Evolutionary conservation across 2,329 filamentous ascomycete species (phyloP).

Genomic region (Penicillium sp.): DNA sequence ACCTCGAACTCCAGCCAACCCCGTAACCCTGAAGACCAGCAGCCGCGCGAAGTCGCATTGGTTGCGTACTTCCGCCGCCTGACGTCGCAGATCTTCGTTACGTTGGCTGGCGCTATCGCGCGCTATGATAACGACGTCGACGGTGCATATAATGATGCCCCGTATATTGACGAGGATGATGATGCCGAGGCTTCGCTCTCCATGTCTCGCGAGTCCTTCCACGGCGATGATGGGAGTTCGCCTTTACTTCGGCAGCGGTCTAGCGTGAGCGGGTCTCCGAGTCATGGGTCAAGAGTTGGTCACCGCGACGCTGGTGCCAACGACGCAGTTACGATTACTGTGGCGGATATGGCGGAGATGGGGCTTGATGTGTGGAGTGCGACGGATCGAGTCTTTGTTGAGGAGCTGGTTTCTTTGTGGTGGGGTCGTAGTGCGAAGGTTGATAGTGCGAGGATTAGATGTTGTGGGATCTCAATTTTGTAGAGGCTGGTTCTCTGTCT

Average conservation of each 20-base stretch:
- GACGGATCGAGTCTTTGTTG: conserved; percentile 46
- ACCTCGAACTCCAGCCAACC: conserved; percentile 5
- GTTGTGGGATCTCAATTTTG: conserved; percentile 49
- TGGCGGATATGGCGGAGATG: conserved; percentile 49
- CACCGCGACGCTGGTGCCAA: conserved; percentile 9
- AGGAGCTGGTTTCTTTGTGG: conserved; percentile 47
- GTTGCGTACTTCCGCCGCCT: conserved; percentile 51
- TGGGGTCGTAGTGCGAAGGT: conserved; percentile 46
- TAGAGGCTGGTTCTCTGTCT: conserved; percentile 19
- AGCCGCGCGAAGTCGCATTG: conserved; percentile 47
- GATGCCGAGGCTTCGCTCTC: conserved; percentile 23
- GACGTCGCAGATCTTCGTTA: conserved; percentile 47
- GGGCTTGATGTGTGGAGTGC: conserved; percentile 51
- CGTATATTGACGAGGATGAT: conserved; percentile 27
- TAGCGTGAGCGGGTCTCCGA: conserved; percentile 4
- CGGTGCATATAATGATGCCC: conserved; percentile 11
- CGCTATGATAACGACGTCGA: conserved; percentile 35
- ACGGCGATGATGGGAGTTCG: conserved; percentile 28
- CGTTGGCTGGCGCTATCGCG: conserved; percentile 43
- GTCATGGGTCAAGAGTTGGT: background rate
- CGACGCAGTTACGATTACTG: conserved; percentile 38
- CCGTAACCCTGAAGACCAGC: conserved; percentile 32
- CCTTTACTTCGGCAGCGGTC: conserved; percentile 26
- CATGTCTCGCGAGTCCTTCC: conserved; percentile 25
- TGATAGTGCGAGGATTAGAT: conserved; percentile 45